These are phyloP conservation scores for Komagataea norvegica DNA, from an alignment of 1,139 yeast genomes.

Conservation along the genomic window DNA sequence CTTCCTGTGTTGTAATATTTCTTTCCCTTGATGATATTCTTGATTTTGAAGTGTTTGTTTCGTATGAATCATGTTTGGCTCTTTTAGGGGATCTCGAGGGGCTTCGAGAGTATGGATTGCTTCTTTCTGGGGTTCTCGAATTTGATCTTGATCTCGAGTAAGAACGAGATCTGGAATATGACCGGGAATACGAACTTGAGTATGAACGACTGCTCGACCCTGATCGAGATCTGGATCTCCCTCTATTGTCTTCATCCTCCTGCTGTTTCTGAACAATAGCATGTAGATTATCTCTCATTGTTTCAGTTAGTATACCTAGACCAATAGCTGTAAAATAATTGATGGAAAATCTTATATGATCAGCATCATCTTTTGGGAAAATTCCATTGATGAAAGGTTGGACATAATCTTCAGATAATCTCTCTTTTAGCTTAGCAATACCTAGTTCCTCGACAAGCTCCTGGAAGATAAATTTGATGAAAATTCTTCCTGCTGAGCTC, in stretches of 20 bases:
- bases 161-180: constrained; percentile 15
- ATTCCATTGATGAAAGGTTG: constrained; percentile 45
- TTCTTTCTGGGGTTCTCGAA: constrained; percentile 3
- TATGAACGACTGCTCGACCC: constrained; percentile 15
- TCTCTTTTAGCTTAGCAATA: constrained; percentile 39
- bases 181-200: constrained; percentile 26
- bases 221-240: constrained; percentile 22
- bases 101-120: background rate
- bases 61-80: constrained; percentile 2
- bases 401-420: constrained; percentile 48
- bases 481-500: constrained; percentile 75
- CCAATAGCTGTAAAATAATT: constrained; percentile 94
- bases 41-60: constrained; percentile 13
- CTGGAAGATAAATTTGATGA: constrained; percentile 74
- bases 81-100: constrained; percentile 6
- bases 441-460: constrained; percentile 82
- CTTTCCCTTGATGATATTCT: constrained; percentile 2
- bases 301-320: constrained; percentile 76
- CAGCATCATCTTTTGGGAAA: constrained; percentile 40
- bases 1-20: background rate
- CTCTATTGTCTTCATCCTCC: constrained; percentile 21
- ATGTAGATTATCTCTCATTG: constrained; percentile 53
- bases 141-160: constrained; percentile 11
- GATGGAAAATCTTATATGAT: constrained; percentile 72
- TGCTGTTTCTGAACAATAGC: constrained; percentile 21